Percentiles rank a stretch among this genome's conserved stretches.
Evolutionary conservation across 345 rosid genomes (phyloP).

Genomic region (Moringa oleifera): DNA sequence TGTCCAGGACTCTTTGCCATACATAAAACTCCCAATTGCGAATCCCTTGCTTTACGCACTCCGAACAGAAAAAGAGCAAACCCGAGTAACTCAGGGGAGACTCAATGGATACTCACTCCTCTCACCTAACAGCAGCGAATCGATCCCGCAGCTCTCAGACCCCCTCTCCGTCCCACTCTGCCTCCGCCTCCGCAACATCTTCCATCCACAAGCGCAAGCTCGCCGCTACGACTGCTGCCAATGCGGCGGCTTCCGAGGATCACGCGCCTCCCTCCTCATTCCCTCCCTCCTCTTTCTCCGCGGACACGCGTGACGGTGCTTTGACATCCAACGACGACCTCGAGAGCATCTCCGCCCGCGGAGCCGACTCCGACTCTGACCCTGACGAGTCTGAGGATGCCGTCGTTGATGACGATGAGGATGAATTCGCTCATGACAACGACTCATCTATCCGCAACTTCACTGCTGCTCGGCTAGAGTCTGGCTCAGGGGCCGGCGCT

Average conservation of each 20-base stretch:
- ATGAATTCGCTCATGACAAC: conserved; percentile 56
- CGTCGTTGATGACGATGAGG: conserved; percentile 94
- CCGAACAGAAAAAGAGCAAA: neutral
- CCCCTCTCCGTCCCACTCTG: conserved; percentile 95
- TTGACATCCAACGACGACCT: conserved; percentile 93
- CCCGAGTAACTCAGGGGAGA: neutral
- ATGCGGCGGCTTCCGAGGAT: conserved; percentile 62
- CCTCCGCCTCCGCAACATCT: conserved; percentile 91
- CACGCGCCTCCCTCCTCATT: conserved; percentile 68
- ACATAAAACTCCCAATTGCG: no score
- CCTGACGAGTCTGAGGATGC: conserved; percentile 85
- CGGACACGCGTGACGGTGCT: conserved; percentile 93
- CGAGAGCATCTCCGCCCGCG: conserved; percentile 95
- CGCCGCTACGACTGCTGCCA: conserved; percentile 44
- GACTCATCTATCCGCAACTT: conserved; percentile 86
- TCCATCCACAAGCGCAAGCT: conserved; percentile 94
- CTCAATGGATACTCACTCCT: conserved; percentile 62
- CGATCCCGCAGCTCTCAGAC: conserved; percentile 92
- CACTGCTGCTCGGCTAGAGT: conserved; percentile 79
- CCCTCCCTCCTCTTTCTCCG: conserved; percentile 86
- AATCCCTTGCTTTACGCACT: no score
- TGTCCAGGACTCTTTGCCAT: no score
- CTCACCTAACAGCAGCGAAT: conserved; percentile 73
- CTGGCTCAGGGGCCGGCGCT: conserved; percentile 28
- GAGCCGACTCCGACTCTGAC: conserved; percentile 70